Base-by-base conservation (phyloP, 306 rosid species). In the Parietaria judaica region DNA sequence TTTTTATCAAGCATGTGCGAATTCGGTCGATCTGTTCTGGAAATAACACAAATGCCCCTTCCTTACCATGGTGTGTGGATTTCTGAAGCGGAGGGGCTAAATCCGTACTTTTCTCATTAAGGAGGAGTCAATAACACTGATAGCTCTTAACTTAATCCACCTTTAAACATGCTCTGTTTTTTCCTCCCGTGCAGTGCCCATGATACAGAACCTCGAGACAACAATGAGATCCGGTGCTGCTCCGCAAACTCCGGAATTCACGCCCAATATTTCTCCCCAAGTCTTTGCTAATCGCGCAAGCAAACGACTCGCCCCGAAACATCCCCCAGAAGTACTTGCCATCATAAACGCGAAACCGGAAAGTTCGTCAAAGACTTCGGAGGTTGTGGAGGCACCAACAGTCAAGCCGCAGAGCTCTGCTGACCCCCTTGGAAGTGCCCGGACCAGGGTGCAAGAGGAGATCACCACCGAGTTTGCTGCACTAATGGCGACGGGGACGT, bases 401-500 rank as follows among this genome's bases (percentile, higher is more conserved):
- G 78, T 38, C 3, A 66, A 75, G 12, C 48, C 66, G 36, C 72
- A 60, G 10, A 66, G 72, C 54, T 35, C 70, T 1, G 50, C 66
- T 1, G 97, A 88, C 52, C 84, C 94, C 14, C 90, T 92, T 3
- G 87, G 87, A 14, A 80, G 84, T 65, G 97, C 90, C 2, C 82
- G 97, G 6, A 84, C 66, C 75, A 88, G 79, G 80, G 84, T 94
- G 63, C 97, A 94, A 76, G 95, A 94, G 55, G 99, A 94, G 82
- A 88, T 88, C 7, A 48, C 67, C 1, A 70, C 65, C 31, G 99
- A 94, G 70, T 94, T 88, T 76, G 87, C 86, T 6, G 84, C 94
- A 5, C 78, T 88, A 48, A 94, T 88, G 99, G 95, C 89, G 4
- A 79, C 86, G 0, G 97, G 97, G 38, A 82, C 99, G 12, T 55